Base-by-base conservation (phyloP, 1,284 basidiomycete species). In the Puccinia novopanici region DNA sequence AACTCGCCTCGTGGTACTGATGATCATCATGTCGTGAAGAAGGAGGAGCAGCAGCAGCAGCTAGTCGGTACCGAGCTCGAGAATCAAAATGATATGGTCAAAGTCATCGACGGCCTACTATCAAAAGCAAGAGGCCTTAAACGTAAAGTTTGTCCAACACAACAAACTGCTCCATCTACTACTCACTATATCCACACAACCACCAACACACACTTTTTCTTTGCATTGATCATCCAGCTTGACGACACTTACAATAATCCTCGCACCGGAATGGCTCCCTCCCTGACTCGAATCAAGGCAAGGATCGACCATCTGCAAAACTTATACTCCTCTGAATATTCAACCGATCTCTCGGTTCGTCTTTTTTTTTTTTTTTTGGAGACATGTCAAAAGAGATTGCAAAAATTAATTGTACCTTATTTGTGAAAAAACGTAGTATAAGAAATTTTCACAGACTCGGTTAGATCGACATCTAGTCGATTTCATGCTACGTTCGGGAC, bases 231-330 rank as follows among this genome's bases (percentile, higher is more conserved):
- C 40, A 6, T 40, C n/a, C 68, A 93, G 92, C 89, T 93, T 72
- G 88, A 89, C 9, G 91, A 92, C 54, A 86, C 93, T 48, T 91
- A 92, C 80, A 89, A 89, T 78, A 89, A 87, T 12, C 87, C 89
- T 42, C 91, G 90, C 40, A 88, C 88, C 82, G 91, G 91, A 1
- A 91, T 91, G 2, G 89, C 91, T 82, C 88, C 89, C 81, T 90
- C 92, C 67, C 90, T 92, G 86, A 89, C 90, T 34, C 90, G 76
- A 70, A 92, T 67, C 40, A 71, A 70, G 30, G 67, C 59, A 22
- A 70, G 63, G 70, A 50, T 72, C 50, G 67, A 72, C 34, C 81
- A 78, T 71, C 65, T 78, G 8, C 76, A 78, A 78, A 42, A 59
- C 40, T 55, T 78, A 30, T 78, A 78, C 48, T 70, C 48, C 13